Conservation (phyloP, 179 eudicot genomes). For the Drosera spatulata region DNA sequence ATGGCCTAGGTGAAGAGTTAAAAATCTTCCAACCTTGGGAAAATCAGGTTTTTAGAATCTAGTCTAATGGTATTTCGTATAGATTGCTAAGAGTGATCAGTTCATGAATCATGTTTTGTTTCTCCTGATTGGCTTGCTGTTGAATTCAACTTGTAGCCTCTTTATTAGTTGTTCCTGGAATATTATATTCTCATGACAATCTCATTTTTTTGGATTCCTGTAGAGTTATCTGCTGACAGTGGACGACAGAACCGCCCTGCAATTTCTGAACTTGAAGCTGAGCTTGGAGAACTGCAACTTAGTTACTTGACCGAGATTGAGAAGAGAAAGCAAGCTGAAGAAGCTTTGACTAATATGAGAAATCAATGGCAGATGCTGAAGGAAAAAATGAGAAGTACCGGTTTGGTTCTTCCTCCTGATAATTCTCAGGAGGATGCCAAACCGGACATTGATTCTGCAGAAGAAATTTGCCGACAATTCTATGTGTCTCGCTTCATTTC, state of each 20-base stretch:
- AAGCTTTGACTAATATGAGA: conserved; percentile 38
- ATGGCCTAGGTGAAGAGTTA: too few relatives aligned
- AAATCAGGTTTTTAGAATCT: too few relatives aligned
- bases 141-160: background rate
- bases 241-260: conserved; percentile 37
- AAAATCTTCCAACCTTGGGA: too few relatives aligned
- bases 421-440: conserved; percentile 27
- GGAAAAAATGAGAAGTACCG: conserved; percentile 48
- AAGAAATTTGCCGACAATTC: conserved; percentile 60
- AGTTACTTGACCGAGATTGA: conserved; percentile 79
- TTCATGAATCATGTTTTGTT: too few relatives aligned
- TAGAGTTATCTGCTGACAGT: conserved; percentile 77
- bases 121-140: background rate
- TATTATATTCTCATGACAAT: conserved; percentile 1
- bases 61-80: too few relatives aligned
- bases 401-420: conserved; percentile 56
- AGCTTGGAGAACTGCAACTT: conserved; percentile 70
- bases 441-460: conserved; percentile 24
- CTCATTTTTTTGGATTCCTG: conserved; percentile 8
- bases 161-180: background rate
- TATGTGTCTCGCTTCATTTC: conserved; percentile 60
- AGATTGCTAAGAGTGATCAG: too few relatives aligned
- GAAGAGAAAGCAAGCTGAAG: conserved; percentile 84
- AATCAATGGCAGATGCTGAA: conserved; percentile 50
- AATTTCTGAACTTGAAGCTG: conserved; percentile 45